These are phyloP conservation scores for Parsonsia alboflavescens DNA, from an alignment of 257 asterid genomes.

Conservation along the genomic window DNA sequence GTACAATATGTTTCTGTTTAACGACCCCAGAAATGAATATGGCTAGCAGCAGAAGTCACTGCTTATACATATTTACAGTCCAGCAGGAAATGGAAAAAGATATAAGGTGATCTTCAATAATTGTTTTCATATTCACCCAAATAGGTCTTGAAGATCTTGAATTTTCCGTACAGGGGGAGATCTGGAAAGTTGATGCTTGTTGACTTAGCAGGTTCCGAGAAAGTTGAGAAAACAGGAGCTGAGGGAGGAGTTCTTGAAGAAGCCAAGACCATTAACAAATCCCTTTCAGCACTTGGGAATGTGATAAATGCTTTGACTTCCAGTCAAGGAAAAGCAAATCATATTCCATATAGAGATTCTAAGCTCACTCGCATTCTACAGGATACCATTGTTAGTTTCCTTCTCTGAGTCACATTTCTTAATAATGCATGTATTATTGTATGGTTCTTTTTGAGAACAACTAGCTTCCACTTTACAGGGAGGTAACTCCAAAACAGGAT, in stretches of 20 bases:
- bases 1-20: conserved; percentile 11
- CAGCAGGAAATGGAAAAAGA: conserved; percentile 51
- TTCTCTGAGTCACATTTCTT: conserved; percentile 14
- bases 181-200: no score
- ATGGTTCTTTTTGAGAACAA: conserved; percentile 17
- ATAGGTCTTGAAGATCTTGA: conserved; percentile 13
- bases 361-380: conserved; percentile 84
- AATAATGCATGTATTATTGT: conserved; percentile 1
- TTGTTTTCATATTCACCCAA: conserved; percentile 6
- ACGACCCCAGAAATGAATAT: conserved; percentile 69
- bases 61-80: conserved; percentile 55
- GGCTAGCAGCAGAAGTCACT: conserved; percentile 86
- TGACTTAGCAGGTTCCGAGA: no score
- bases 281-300: conserved; percentile 82
- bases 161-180: conserved; percentile 32
- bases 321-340: conserved; percentile 47
- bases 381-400: conserved; percentile 66
- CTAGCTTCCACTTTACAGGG: conserved; percentile 47
- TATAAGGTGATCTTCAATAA: conserved; percentile 39
- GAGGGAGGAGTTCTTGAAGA: conserved; percentile 88
- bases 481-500: conserved; percentile 68
- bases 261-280: conserved; percentile 84
- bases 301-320: conserved; percentile 77
- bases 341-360: conserved; percentile 81
- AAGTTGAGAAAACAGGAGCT: conserved; percentile 86